Conservation (phyloP, 176 grass and related monocot species). For the Aegilops speltoides region DNA sequence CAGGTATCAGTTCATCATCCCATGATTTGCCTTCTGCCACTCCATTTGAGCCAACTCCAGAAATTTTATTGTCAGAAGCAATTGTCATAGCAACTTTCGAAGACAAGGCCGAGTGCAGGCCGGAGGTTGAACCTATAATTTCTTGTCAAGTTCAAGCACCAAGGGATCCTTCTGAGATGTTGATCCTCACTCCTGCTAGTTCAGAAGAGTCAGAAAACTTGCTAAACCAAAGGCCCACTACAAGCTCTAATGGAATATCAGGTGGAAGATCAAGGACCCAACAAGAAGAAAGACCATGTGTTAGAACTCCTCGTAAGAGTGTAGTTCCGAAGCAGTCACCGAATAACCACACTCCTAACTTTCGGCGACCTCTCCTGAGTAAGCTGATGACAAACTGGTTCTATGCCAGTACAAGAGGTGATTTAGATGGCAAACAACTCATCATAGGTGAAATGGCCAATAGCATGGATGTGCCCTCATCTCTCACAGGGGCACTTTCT, state of each 20-base stretch:
- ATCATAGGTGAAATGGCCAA: conserved; percentile 54
- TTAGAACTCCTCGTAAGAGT: conserved; percentile 42
- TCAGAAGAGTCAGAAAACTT: conserved; percentile 22
- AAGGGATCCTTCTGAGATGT: conserved; percentile 23
- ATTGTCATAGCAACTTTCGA: conserved; percentile 39
- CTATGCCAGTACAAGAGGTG: conserved; percentile 58
- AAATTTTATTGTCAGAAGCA: conserved; percentile 38
- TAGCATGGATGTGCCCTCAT: conserved; percentile 69
- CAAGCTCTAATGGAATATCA: conserved; percentile 26
- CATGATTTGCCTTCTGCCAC: conserved; percentile 14
- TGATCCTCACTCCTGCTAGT: not conserved
- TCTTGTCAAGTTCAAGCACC: conserved; percentile 32
- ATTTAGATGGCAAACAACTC: conserved; percentile 70
- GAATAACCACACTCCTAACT: conserved; percentile 71
- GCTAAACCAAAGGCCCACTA: conserved; percentile 14
- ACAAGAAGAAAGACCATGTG: conserved; percentile 30
- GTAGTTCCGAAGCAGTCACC: conserved; percentile 32
- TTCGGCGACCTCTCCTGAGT: conserved; percentile 79
- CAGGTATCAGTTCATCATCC: conserved; percentile 38
- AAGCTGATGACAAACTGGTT: conserved; percentile 84
- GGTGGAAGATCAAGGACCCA: conserved; percentile 27
- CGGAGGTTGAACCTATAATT: conserved; percentile 21
- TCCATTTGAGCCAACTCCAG: conserved; percentile 31
- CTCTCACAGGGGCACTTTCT: conserved; percentile 70
- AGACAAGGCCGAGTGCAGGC: conserved; percentile 43